Evolutionary conservation across 805 yeast species (phyloP), one percentile per base, ranked within the genome.

Genomic region (Candida multigemmis): DNA sequence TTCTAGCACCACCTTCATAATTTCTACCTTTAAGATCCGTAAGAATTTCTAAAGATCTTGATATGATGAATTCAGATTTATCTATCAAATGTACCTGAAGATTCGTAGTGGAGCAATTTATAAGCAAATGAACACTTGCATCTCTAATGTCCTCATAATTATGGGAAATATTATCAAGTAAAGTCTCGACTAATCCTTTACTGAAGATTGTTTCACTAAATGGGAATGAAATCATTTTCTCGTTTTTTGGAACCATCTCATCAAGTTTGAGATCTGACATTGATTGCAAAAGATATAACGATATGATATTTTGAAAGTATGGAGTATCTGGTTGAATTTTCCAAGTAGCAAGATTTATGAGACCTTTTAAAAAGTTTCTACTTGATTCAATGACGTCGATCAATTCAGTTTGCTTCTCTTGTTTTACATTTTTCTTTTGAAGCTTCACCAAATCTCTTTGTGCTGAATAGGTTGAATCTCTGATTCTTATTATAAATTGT

Each of bases 1-100:
- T 56, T 21, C 75, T 68, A 0, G 94, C 86, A 6, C 87, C 95
- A 14, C 83, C 77, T 33, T 86, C 96, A 23, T 82, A 77, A 32
- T 65, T 72, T 28, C 86, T 72, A 20, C 78, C 74, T 24, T 57
- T 65, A 35, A 68, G 46, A 27, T 63, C 64, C 15, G 42, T 34
- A 22, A 69, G 38, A 24, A 62, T 36, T 3, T 17, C 19, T 3
- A 31, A 11, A 6, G 34, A 25, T 14, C 10, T 28, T 22, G 3
- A 15, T 8, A 7, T n/a, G n/a, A n/a, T n/a, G 16, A 7, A n/a
- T 12, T 22, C 15, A n/a, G 12, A 11, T 16, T 16, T 12, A 4
- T 17, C 22, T 9, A 27, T 15, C 6, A 60, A 35, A 1, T 54
- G 39, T 1, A 45, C 28, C 0, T n/a, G n/a, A n/a, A n/a, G n/a